phyloP scores from a whole-genome alignment of 2,329 filamentous ascomycete genomes.

The Aureobasidium uvarum region DNA sequence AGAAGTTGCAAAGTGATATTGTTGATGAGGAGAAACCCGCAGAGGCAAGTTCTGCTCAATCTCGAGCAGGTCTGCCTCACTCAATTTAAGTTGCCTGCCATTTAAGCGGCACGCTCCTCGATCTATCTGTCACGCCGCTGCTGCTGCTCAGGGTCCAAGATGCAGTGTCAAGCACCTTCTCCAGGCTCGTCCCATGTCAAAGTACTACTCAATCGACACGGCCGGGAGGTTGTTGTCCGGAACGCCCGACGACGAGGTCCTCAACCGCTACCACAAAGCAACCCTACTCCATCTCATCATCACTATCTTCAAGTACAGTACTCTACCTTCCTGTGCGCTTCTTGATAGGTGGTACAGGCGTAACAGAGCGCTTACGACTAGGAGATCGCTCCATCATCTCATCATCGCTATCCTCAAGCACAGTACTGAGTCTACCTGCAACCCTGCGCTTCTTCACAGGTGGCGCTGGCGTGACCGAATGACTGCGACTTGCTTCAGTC shows the following conservation, averaged over 20 bases:
- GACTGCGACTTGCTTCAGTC: background rate
- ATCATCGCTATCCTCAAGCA: background rate
- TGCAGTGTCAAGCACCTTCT: too few species aligned
- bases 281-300: background rate
- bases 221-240: too few species aligned
- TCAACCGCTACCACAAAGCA: background rate
- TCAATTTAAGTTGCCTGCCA: too few species aligned
- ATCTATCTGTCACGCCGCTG: too few species aligned
- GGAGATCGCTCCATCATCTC: background rate
- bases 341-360: background rate
- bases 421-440: background rate
- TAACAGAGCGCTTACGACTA: background rate
- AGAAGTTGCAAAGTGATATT: too few species aligned
- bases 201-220: too few species aligned
- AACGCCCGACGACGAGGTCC: background rate
- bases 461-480: background rate
- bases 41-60: too few species aligned
- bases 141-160: too few species aligned
- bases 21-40: too few species aligned
- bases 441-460: background rate
- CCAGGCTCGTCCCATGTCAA: too few species aligned
- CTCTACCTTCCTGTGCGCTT: background rate
- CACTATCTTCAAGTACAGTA: background rate
- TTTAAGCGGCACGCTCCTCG: too few species aligned
- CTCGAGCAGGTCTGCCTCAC: too few species aligned